A percentile compares a stretch with the other conserved stretches of the same genome.
phyloP scores from a whole-genome alignment of 331 rosid species.

The Phaseolus coccineus region DNA sequence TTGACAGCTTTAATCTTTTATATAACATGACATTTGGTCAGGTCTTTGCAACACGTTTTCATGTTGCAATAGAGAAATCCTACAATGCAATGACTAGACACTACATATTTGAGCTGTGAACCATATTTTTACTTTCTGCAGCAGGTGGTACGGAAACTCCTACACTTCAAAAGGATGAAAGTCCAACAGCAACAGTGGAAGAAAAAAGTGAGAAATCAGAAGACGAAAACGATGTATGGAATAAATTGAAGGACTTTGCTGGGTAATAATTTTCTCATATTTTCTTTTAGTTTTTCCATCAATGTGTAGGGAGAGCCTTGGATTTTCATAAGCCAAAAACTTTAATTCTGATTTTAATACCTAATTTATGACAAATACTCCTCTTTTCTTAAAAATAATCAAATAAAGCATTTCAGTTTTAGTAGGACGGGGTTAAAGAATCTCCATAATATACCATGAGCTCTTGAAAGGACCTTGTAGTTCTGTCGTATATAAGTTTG shows the following conservation, averaged over 20 bases:
- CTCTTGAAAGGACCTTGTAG: constrained; percentile 1
- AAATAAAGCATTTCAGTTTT: constrained; percentile 21
- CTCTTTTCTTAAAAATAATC: background rate
- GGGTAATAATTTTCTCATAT: constrained; percentile 62
- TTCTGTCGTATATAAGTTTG: constrained; percentile 13
- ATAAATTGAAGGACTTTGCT: constrained; percentile 70
- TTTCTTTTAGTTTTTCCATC: constrained; percentile 19
- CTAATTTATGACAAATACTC: constrained; percentile 4
- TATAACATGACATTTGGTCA: constrained; percentile 22
- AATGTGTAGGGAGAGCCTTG: constrained; percentile 16
- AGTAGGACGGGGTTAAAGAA: constrained; percentile 6
- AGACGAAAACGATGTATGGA: constrained; percentile 71
- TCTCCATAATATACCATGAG: background rate
- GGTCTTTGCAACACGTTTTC: constrained; percentile 31
- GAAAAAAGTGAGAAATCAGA: constrained; percentile 60
- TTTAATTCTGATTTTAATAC: background rate
- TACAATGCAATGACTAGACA: constrained; percentile 15
- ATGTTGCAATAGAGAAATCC: constrained; percentile 27
- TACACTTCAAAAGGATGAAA: constrained; percentile 57
- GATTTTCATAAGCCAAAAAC: constrained; percentile 27
- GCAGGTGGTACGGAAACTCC: constrained; percentile 62
- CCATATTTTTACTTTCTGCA: constrained; percentile 52
- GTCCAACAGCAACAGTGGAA: constrained; percentile 53
- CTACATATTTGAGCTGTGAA: constrained; percentile 41
- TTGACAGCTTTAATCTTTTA: constrained; percentile 31